phyloP scores from a whole-genome alignment of 2,329 filamentous ascomycete genomes.

The Knufia petricola region DNA sequence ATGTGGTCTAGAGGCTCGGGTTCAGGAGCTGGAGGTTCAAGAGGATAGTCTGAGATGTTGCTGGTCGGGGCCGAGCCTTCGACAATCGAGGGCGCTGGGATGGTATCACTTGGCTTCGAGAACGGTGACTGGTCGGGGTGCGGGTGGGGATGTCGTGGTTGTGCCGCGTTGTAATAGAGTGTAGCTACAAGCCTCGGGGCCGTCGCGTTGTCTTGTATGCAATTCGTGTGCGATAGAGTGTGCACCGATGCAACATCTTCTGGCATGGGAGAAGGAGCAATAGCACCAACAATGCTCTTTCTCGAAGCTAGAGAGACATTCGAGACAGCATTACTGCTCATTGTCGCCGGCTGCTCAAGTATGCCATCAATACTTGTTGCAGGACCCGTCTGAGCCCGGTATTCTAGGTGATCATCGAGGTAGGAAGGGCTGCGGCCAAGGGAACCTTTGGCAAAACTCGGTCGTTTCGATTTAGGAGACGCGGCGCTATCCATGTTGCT shows the following conservation, averaged over 20 bases:
- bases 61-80: slow-evolving; percentile 42
- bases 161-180: slow-evolving; percentile 39
- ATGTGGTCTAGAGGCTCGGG: slow-evolving; percentile 47
- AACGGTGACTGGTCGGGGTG: slow-evolving; percentile 40
- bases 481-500: slow-evolving; percentile 6
- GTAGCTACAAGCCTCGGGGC: slow-evolving; percentile 39
- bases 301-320: slow-evolving; percentile 17
- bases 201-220: slow-evolving; percentile 31
- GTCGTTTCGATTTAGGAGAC: slow-evolving; percentile 28
- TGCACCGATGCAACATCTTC: slow-evolving; percentile 39
- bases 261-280: slow-evolving; percentile 16
- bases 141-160: slow-evolving; percentile 35
- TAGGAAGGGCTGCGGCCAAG: slow-evolving; percentile 34
- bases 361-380: slow-evolving; percentile 23
- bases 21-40: slow-evolving; percentile 45
- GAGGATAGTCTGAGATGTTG: slow-evolving; percentile 44
- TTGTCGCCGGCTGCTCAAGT: slow-evolving; percentile 17
- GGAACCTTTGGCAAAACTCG: slow-evolving; percentile 34
- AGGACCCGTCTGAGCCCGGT: slow-evolving; percentile 24
- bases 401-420: slow-evolving; percentile 41
- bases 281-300: slow-evolving; percentile 19
- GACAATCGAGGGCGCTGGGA: slow-evolving; percentile 33
- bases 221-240: slow-evolving; percentile 36
- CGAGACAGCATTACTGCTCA: slow-evolving; percentile 15
- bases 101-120: slow-evolving; percentile 25